Evolutionary conservation across 2,329 filamentous ascomycete species (phyloP).

Genomic region (Botrytis tulipae): DNA sequence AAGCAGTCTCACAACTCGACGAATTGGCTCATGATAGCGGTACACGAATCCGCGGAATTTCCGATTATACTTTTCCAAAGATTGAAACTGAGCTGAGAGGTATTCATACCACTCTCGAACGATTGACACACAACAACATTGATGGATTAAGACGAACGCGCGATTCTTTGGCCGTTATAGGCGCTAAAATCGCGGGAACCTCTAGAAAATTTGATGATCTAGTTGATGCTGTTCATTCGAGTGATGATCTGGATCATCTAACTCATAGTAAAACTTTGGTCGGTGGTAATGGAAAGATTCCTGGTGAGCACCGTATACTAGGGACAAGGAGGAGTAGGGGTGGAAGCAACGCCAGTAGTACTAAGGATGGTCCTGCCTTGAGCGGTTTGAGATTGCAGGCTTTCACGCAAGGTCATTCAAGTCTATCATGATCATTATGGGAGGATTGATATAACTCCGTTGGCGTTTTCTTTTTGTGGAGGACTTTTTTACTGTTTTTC

Average conservation of each 20-base stretch:
- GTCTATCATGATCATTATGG: constrained; percentile 2
- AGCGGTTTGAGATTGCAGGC: constrained; percentile 13
- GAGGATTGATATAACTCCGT: not conserved
- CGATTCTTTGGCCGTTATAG: constrained; percentile 29
- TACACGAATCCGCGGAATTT: constrained; percentile 26
- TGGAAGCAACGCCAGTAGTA: constrained; percentile 26
- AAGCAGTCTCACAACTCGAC: constrained; percentile 25
- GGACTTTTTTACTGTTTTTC: not conserved
- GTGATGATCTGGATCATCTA: constrained; percentile 18
- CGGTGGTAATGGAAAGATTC: constrained; percentile 19
- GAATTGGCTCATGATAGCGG: constrained; percentile 28
- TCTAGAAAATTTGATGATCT: constrained; percentile 30
- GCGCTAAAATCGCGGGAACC: constrained; percentile 27
- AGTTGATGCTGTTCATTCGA: constrained; percentile 25
- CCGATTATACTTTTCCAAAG: constrained; percentile 28
- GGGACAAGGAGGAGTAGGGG: constrained; percentile 22
- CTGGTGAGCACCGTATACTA: constrained; percentile 19
- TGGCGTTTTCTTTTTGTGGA: not conserved
- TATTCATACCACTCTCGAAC: constrained; percentile 16
- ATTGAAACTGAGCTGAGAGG: constrained; percentile 25
- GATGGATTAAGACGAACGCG: constrained; percentile 19
- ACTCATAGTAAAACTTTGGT: constrained; percentile 14
- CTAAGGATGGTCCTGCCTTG: constrained; percentile 21
- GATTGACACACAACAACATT: constrained; percentile 16
- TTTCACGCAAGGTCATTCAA: constrained; percentile 13